Evolutionary conservation across 768 basidiomycete genomes (phyloP), one percentile per base, ranked within the genome.

Genomic region (Lepiota venenata): DNA sequence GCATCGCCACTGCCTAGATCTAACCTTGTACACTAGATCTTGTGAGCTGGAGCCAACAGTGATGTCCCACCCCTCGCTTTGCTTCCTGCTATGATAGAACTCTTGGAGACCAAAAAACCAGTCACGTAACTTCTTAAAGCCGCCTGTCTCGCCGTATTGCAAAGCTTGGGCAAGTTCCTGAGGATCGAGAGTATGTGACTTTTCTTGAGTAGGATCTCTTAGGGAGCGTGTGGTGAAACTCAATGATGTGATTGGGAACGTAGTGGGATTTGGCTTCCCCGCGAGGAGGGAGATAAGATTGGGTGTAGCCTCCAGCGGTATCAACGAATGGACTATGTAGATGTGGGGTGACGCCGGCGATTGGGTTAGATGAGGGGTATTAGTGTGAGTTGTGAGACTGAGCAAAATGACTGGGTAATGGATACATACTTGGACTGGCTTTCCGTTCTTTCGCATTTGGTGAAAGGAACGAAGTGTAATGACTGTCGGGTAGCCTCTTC

Each of bases 241-340:
- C 61, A 98, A 73, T 0, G 87, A 84, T 2, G 85, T 84, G 73
- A 98, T 91, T 1, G 96, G 96, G 73, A 98, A 98, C n/a, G 91
- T 88, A n/a, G 78, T 74, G 7, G 85, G 78, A 63, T 96, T 95
- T 4, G 96, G 96, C 68, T 95, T 93, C 22, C 96, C 96, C 0
- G 94, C 94, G 6, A 95, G 81, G 29, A 94, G 68, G 2, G 88
- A 91, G 52, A 94, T 84, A 35, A 91, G 66, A 0, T 89, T 90
- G 0, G 93, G 92, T 1, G 73, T 79, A 20, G 77, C 76, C 69
- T 98, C 96, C 25, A 94, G 76, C 0, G 85, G 91, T 54, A 84
- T 78, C 16, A 96, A 77, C 14, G 83, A 68, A 57, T 85, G 76
- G 54, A 89, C 85, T 88, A 58, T 47, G 58, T 61, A 16, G 47